phyloP scores from a whole-genome alignment of 306 rosid genomes.

The Acacia crassicarpa region DNA sequence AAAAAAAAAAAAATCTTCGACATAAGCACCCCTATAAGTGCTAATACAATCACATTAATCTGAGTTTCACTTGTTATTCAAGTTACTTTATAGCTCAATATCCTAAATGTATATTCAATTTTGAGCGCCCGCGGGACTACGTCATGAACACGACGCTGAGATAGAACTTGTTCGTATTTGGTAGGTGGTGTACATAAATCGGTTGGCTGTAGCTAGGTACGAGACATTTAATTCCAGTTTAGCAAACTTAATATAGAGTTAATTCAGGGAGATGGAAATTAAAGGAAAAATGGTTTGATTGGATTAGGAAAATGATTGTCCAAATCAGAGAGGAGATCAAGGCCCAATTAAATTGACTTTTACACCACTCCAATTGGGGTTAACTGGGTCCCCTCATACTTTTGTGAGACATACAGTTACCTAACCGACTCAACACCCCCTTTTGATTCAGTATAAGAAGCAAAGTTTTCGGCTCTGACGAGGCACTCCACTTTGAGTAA shows the following conservation, averaged over 20 bases:
- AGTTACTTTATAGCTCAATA: neutral
- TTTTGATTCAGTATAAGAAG: conserved; percentile 1
- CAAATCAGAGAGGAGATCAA: neutral
- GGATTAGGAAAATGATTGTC: conserved; percentile 20
- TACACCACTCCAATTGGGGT: conserved; percentile 32
- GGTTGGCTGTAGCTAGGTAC: neutral
- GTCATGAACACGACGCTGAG: neutral
- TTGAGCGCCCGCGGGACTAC: neutral
- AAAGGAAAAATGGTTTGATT: neutral
- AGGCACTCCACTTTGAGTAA: neutral
- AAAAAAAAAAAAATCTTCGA: neutral
- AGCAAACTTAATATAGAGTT: neutral
- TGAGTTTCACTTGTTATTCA: neutral
- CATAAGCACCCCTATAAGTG: neutral
- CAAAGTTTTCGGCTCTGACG: neutral
- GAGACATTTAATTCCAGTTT: neutral
- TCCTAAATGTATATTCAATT: neutral
- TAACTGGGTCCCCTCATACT: conserved; percentile 22
- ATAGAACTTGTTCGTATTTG: neutral
- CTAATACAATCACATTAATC: neutral
- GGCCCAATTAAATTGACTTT: conserved; percentile 30
- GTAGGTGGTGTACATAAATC: conserved; percentile 15
- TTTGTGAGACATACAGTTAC: conserved; percentile 28
- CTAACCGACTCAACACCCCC: conserved; percentile 26
- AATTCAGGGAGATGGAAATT: neutral